Evolutionary conservation across 257 asterid species (phyloP), one percentile per base, ranked within the genome.

Genomic region (Solanum appendiculatum): DNA sequence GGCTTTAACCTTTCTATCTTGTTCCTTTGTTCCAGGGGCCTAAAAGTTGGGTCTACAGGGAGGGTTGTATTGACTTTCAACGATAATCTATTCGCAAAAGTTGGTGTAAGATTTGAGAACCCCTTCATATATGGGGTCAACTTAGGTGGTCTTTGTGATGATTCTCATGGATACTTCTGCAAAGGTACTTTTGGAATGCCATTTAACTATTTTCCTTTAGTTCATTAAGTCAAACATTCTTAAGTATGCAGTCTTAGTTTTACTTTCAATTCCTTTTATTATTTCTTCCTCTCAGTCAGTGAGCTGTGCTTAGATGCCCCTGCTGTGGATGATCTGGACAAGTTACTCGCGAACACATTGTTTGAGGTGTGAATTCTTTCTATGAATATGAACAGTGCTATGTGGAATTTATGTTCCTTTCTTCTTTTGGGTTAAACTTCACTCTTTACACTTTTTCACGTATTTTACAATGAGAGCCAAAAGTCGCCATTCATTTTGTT

Each of bases 81-180:
- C 89, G 94, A 93, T 77, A 97, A 97, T 87, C 93, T 96, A 68
- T 66, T 85, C 34, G 92, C 98, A 23, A 97, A 95, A 91, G 92
- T 97, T 89, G 99, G 99, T 34, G 96, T 97, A 86, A 90, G 92
- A 91, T 97, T 97, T 89, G 98, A 97, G 92, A 93, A 91, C 85
- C 89, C 97, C 95, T 93, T 56, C 68, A 69, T 25, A 31, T 78
- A 82, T 82, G 60, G 60, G 0, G 23, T 51, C 7, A 23, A 8
- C 60, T 51, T 51, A 51, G 60, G 60, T 51, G 72, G 75, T 68
- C 6, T 58, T 12, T 95, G 99, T 87, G 96, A 90, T 64, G 91
- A 82, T 78, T 95, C 92, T 48, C 95, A 93, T 89, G 98, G 99
- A 70, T 97, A 94, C 95, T 97, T 94, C 90, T 97, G 99, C 94